These are phyloP conservation scores for Trifolium fragiferum DNA, from an alignment of 306 rosid species.

Conservation along the genomic window DNA sequence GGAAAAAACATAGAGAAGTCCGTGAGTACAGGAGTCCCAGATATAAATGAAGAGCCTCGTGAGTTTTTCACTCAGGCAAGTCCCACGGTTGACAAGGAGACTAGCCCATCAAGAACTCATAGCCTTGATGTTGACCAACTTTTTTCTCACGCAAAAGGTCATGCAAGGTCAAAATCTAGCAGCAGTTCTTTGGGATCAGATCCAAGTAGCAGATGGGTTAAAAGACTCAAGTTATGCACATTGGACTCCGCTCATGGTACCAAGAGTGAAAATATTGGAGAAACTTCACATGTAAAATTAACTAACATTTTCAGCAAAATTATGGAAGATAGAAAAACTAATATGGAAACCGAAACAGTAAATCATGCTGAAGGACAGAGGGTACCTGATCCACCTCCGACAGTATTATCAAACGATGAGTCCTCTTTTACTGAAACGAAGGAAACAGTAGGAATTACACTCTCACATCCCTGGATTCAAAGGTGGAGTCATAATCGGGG, in stretches of 20 bases:
- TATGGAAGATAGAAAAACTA: slow-evolving; percentile 45
- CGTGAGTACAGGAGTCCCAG: slow-evolving; percentile 44
- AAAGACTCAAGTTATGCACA: slow-evolving; percentile 70
- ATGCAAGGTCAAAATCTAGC: slow-evolving; percentile 50
- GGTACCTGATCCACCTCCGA: slow-evolving; percentile 39
- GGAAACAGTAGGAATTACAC: slow-evolving; percentile 53
- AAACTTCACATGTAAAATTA: slow-evolving; percentile 55
- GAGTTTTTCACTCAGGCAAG: slow-evolving; percentile 46
- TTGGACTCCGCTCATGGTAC: slow-evolving; percentile 55
- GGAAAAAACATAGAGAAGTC: slow-evolving; percentile 48
- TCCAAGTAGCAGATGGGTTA: slow-evolving; percentile 73
- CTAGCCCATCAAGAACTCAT: slow-evolving; percentile 81
- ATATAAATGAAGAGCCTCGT: slow-evolving; percentile 61
- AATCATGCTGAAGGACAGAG: slow-evolving; percentile 42
- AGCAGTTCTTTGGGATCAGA: slow-evolving; percentile 56
- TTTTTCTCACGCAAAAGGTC: slow-evolving; percentile 62
- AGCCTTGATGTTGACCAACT: slow-evolving; percentile 74
- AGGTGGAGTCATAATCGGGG: slow-evolving; percentile 61
- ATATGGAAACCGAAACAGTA: slow-evolving; percentile 49
- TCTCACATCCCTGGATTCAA: slow-evolving; percentile 88
- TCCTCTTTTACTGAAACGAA: slow-evolving; percentile 44
- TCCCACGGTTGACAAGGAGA: slow-evolving; percentile 62
- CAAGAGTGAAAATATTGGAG: slow-evolving; percentile 58
- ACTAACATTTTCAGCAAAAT: slow-evolving; percentile 41
- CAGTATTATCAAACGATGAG: slow-evolving; percentile 39